Evolutionary conservation across 2,329 filamentous ascomycete genomes (phyloP), one percentile per base, ranked within the genome.

Genomic region (Huntiella abstrusa): DNA sequence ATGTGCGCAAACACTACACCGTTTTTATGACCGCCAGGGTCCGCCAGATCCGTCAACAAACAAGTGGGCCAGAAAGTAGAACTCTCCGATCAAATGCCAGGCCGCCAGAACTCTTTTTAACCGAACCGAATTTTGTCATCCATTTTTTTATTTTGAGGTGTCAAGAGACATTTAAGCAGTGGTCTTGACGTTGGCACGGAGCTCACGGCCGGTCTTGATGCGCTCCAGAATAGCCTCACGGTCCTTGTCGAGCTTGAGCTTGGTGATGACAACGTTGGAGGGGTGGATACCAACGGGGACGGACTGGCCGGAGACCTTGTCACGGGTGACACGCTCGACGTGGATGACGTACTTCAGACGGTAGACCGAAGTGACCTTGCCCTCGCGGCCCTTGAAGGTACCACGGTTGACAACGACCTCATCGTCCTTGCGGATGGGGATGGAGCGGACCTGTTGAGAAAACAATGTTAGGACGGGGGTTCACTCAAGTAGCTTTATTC

Each of bases 191-290:
- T 86, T 86, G 65, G 69, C 69, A 64, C 70, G 70, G 62, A 77
- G 72, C 70, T 88, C 83, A 54, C 83, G 80, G 61, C 83, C 84
- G 56, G 70, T 67, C 69, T 80, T 79, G 71, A 83, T 85, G 69
- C 84, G 78, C 70, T 84, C 83, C 58, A 92, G 73, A 62, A 91
- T 91, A 65, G 70, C 71, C 75, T 91, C 83, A 58, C 84, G 81
- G 70, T 92, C 83, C 80, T 91, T 88, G 76, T 91, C 83, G 61
- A 95, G 75, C 83, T 96, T 94, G 67, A 96, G 77, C 79, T 95
- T 95, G 72, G 81, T 94, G 74, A 98, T 83, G 72, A 94, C 80
- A 58, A 94, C 85, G 70, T 96, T 96, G 70, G 83, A 92, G 61
- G 91, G 81, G 70, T 88, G 83, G 69, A 98, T 80, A 67, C 85